These are phyloP conservation scores for Penicillium sp. DNA, from an alignment of 2,329 filamentous ascomycete genomes.

Conservation along the genomic window DNA sequence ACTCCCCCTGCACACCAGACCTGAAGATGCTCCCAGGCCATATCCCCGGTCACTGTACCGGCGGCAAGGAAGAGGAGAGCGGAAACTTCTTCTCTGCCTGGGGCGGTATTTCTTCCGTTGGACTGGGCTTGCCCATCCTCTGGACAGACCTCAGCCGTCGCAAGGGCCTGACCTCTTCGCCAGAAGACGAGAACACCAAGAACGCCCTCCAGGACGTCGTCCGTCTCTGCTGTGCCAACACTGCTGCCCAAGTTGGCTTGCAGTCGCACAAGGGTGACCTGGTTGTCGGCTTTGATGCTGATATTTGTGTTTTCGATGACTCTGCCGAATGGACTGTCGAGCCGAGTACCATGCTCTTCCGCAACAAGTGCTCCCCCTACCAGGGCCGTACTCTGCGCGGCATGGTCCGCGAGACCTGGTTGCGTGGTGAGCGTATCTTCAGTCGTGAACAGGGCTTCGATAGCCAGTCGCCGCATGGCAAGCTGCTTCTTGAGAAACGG, in stretches of 20 bases:
- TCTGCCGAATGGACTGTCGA: slow-evolving; percentile 72
- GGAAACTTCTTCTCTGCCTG: slow-evolving; percentile 96
- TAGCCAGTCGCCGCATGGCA: slow-evolving; percentile 36
- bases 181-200: slow-evolving; percentile 44
- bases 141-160: slow-evolving; percentile 72
- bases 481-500: slow-evolving; percentile 43
- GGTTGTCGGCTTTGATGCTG: slow-evolving; percentile 78
- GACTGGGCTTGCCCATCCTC: slow-evolving; percentile 85
- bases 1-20: slow-evolving; percentile 93
- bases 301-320: slow-evolving; percentile 91
- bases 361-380: slow-evolving; percentile 90
- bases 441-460: slow-evolving; percentile 57
- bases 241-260: slow-evolving; percentile 83
- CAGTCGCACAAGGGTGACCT: slow-evolving; percentile 78
- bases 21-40: slow-evolving; percentile 80
- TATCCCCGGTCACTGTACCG: slow-evolving; percentile 53
- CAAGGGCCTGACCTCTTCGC: slow-evolving; percentile 46
- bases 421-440: slow-evolving; percentile 75
- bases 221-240: slow-evolving; percentile 80
- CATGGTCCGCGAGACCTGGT: slow-evolving; percentile 80
- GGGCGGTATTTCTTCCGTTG: slow-evolving; percentile 94
- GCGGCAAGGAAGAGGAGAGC: slow-evolving; percentile 37
- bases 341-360: slow-evolving; percentile 83
- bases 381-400: slow-evolving; percentile 76
- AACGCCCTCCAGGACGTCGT: slow-evolving; percentile 74